Evolutionary conservation across 345 rosid species (phyloP).

Genomic region (Salix caprea): DNA sequence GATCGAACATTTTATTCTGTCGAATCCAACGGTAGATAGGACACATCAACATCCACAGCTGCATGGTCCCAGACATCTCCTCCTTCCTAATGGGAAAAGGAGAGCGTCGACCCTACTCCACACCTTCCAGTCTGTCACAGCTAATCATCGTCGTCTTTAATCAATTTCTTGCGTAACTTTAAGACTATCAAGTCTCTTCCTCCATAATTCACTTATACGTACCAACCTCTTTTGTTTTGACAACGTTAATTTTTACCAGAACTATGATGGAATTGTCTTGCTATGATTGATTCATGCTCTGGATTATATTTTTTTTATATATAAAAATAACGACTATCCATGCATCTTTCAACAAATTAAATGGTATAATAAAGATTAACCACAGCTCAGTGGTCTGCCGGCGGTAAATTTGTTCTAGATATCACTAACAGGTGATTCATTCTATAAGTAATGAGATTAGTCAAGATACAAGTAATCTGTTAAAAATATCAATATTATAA

Average conservation of each 20-base stretch:
- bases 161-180: not conserved
- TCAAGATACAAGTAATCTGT: no score
- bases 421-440: rapidly evolving
- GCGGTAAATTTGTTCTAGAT: no score
- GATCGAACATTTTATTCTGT: no score
- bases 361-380: no score
- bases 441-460: rapidly evolving
- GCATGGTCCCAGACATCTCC: not conserved
- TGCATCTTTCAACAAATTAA: no score
- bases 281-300: no score
- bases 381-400: no score
- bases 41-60: not conserved
- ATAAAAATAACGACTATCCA: no score
- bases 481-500: no score
- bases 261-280: no score
- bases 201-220: not conserved
- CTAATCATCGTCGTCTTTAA: not conserved
- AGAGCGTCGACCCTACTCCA: not conserved
- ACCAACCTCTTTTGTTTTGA: not conserved
- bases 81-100: not conserved
- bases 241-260: no score
- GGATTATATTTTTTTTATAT: no score
- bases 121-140: not conserved
- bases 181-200: not conserved
- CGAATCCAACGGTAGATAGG: not conserved